Percentiles rank a stretch among this genome's conserved stretches.
Conservation (phyloP, 1,284 basidiomycete species). For the Hypsizygus ulmarius region DNA sequence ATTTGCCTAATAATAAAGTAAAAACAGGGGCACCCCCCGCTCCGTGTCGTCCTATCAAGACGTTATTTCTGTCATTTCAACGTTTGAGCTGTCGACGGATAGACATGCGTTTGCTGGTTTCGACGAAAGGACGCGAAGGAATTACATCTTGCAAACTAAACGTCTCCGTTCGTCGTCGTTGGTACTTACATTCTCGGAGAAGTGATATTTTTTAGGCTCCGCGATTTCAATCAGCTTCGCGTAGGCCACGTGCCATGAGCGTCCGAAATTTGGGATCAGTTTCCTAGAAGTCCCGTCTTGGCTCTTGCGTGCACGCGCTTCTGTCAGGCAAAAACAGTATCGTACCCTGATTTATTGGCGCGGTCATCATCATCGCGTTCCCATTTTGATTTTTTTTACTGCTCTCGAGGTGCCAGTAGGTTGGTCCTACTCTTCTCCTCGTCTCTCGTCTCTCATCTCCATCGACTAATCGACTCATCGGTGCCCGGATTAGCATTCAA, state of each 20-base stretch:
- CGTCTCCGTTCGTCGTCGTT: no score
- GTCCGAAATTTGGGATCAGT: conserved; percentile 4
- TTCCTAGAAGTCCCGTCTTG: conserved; percentile 12
- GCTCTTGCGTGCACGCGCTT: conserved; percentile 7
- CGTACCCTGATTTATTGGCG: conserved; percentile 17
- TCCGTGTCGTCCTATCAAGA: neutral
- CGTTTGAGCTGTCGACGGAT: no score
- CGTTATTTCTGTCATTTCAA: no score
- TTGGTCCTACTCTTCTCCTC: conserved; percentile 10
- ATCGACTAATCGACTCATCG: conserved; percentile 13
- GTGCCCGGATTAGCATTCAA: conserved; percentile 16
- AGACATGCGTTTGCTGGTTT: no score
- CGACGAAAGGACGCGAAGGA: no score
- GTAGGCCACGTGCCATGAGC: neutral
- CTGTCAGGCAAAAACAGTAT: conserved; percentile 25
- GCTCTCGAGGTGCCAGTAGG: conserved; percentile 1
- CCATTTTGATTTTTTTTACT: neutral
- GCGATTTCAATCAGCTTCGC: neutral
- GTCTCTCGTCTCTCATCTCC: conserved; percentile 5
- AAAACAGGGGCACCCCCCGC: neutral
- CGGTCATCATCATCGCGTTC: conserved; percentile 6
- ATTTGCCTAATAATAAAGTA: conserved; percentile 1
- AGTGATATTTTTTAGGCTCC: neutral
- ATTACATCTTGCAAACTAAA: no score
- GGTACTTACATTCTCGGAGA: no score